Conservation (phyloP, 495 filamentous ascomycete species). For the Hypomontagnella monticulosa region DNA sequence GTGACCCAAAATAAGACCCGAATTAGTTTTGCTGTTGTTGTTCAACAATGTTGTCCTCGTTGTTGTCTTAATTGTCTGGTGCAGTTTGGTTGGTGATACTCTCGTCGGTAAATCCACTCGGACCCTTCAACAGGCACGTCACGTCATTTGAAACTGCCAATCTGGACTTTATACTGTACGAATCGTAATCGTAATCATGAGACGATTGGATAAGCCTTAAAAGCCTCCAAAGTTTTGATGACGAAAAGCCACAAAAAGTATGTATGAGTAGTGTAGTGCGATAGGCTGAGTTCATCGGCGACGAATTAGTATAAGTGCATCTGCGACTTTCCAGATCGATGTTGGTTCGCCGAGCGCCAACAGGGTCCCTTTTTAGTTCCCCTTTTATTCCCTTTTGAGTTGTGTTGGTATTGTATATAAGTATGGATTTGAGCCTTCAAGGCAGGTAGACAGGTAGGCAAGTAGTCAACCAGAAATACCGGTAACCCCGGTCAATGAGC, state of each 20-base stretch:
- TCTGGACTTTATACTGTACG: conserved; percentile 18
- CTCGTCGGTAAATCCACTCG: not conserved
- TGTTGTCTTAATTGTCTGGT: not conserved
- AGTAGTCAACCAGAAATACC: too few species aligned
- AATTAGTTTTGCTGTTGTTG: not conserved
- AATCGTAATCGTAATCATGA: conserved; percentile 8
- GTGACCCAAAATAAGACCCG: conserved; percentile 1
- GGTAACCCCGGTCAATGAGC: too few species aligned
- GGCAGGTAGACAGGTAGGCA: too few species aligned
- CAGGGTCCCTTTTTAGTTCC: too few species aligned
- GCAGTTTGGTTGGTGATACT: too few species aligned
- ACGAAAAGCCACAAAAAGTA: conserved; percentile 12
- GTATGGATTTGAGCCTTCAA: too few species aligned
- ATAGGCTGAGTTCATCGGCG: conserved; percentile 1
- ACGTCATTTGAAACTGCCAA: conserved; percentile 18
- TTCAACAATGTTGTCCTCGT: too few species aligned
- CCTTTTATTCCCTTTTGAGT: too few species aligned
- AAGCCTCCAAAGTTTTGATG: conserved; percentile 23
- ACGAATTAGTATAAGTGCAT: conserved; percentile 1
- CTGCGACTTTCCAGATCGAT: conserved; percentile 14
- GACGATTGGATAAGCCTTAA: conserved; percentile 18
- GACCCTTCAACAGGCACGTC: conserved; percentile 12
- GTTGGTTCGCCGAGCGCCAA: conserved; percentile 3
- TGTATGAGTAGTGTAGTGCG: not conserved
- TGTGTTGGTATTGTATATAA: too few species aligned